Conservation (phyloP, 139 green algal genomes). For the Chlamydomonas sp. region DNA sequence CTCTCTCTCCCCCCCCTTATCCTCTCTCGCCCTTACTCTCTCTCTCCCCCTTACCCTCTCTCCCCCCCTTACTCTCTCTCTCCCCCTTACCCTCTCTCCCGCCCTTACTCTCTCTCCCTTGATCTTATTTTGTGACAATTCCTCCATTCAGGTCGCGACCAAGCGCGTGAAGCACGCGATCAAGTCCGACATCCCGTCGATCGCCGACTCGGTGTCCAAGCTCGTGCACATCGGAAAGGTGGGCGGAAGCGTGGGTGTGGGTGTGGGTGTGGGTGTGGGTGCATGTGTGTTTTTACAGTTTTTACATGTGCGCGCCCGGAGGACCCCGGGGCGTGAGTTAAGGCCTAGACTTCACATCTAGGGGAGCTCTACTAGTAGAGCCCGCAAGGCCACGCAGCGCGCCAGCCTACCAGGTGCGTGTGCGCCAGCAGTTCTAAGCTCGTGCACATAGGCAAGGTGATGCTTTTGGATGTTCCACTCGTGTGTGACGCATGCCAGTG, state of each 20-base stretch:
- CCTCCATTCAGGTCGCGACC: constrained; percentile 39
- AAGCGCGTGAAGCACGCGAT: constrained; percentile 61
- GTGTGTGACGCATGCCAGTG: neutral
- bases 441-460: neutral
- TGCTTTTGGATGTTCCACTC: neutral
- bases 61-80: neutral
- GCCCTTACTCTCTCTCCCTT: no score
- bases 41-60: no score
- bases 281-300: no score
- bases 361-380: no score
- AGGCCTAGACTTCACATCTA: no score
- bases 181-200: constrained; percentile 49
- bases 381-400: no score
- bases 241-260: no score
- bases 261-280: no score
- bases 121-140: no score
- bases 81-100: neutral
- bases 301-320: no score
- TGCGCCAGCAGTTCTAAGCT: neutral
- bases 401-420: no score
- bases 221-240: constrained; percentile 55
- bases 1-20: neutral
- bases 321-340: no score
- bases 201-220: constrained; percentile 48
- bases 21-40: neutral